phyloP scores from a whole-genome alignment of 495 filamentous ascomycete species.

The Delitschia confertaspora region DNA sequence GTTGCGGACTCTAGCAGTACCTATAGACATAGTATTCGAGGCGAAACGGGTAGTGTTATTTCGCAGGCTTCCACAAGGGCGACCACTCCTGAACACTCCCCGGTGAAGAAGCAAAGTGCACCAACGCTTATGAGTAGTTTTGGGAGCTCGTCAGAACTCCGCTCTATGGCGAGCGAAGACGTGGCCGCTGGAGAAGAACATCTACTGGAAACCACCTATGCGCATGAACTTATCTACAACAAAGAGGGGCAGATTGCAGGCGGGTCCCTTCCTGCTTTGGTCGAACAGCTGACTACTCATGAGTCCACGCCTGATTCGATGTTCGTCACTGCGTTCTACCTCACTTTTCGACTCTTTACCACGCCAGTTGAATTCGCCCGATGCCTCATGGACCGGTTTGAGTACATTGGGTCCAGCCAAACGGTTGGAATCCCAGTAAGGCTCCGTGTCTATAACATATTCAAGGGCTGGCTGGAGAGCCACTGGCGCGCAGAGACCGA shows the following conservation, averaged over 20 bases:
- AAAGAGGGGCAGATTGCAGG: constrained; percentile 93
- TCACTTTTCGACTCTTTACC: constrained; percentile 93
- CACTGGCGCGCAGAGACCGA: constrained; percentile 87
- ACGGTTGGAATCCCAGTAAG: constrained; percentile 69
- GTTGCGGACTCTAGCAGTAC: constrained; percentile 62
- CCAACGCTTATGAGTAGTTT: constrained; percentile 34
- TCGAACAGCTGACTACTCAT: constrained; percentile 88
- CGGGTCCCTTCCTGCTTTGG: constrained; percentile 79
- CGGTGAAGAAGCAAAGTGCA: constrained; percentile 31
- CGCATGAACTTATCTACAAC: constrained; percentile 83
- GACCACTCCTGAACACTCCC: constrained; percentile 68
- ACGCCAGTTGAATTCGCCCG: constrained; percentile 71
- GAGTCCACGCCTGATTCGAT: constrained; percentile 86
- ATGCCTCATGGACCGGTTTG: constrained; percentile 77
- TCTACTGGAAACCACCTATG: constrained; percentile 73
- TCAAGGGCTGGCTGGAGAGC: constrained; percentile 95
- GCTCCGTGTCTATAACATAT: constrained; percentile 86
- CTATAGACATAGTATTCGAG: constrained; percentile 61
- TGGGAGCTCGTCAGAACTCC: constrained; percentile 33
- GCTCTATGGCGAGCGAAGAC: constrained; percentile 50
- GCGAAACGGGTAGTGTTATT: constrained; percentile 71
- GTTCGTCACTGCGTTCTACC: constrained; percentile 92
- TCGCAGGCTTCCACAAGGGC: constrained; percentile 82
- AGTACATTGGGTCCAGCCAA: constrained; percentile 74
- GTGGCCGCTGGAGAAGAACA: constrained; percentile 70